A percentile compares a stretch with the other conserved stretches of the same genome.
Evolutionary conservation across 2,329 filamentous ascomycete species (phyloP).

Genomic region (Neonectria ditissima): DNA sequence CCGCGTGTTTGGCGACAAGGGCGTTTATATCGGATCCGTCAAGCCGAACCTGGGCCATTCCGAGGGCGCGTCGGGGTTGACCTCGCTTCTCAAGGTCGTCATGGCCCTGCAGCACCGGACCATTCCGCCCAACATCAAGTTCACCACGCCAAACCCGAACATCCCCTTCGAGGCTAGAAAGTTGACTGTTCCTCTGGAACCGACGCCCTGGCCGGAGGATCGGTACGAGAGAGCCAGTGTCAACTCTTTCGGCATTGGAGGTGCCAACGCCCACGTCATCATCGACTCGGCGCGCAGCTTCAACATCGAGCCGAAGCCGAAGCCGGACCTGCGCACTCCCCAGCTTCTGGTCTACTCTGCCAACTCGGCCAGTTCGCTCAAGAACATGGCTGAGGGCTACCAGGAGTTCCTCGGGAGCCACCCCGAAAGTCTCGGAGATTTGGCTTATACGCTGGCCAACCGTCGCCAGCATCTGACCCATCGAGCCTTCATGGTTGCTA

Average conservation of each 20-base stretch:
- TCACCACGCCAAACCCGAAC: conserved; percentile 39
- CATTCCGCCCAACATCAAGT: conserved; percentile 50
- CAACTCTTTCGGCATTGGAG: conserved; percentile 54
- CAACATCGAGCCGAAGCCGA: too few species aligned
- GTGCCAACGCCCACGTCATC: conserved; percentile 51
- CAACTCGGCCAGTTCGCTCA: too few species aligned
- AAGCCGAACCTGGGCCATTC: conserved; percentile 54
- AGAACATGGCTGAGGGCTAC: too few species aligned
- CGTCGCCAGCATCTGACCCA: conserved; percentile 13
- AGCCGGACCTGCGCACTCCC: too few species aligned
- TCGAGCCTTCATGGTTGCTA: not conserved
- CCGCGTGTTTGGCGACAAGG: conserved; percentile 43
- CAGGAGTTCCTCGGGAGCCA: too few species aligned
- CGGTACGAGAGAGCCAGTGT: conserved; percentile 45
- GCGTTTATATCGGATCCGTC: conserved; percentile 45
- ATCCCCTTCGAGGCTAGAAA: conserved; percentile 39
- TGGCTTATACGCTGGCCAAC: conserved; percentile 20
- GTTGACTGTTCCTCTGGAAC: conserved; percentile 40
- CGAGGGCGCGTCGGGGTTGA: conserved; percentile 48
- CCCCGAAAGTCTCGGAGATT: too few species aligned
- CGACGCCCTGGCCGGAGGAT: conserved; percentile 42
- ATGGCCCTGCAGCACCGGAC: conserved; percentile 45
- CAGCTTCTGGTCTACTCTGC: conserved; percentile 14
- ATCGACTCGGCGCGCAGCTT: conserved; percentile 7
- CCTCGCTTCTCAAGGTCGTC: conserved; percentile 47